phyloP scores from a whole-genome alignment of 345 rosid species.

The Lepidium sativum region DNA sequence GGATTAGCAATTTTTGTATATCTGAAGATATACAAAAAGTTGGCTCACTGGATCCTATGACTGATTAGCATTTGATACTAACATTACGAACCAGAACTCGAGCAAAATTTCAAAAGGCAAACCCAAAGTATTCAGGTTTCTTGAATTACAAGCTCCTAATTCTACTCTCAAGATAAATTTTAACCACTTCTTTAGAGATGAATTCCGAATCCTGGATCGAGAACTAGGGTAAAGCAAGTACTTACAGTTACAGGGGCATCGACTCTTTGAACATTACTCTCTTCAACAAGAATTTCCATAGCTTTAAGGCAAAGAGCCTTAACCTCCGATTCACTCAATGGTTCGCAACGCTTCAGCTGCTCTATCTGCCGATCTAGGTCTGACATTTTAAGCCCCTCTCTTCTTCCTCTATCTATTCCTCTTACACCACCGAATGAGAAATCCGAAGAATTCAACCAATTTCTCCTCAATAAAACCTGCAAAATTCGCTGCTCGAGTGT shows the following conservation, averaged over 20 bases:
- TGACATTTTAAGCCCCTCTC: constrained; percentile 44
- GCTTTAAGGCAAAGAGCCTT: constrained; percentile 94
- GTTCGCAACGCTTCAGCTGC: constrained; percentile 94
- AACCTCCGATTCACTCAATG: constrained; percentile 90
- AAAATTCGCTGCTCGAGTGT: not conserved
- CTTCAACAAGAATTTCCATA: constrained; percentile 93
- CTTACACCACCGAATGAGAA: not conserved
- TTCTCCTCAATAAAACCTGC: not conserved
- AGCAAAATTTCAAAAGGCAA: not conserved
- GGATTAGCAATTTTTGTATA: constrained; percentile 4
- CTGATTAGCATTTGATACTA: not conserved
- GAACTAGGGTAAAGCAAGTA: constrained; percentile 8
- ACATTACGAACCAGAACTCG: not conserved
- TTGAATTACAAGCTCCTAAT: not conserved
- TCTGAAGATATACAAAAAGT: not conserved
- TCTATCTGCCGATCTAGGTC: constrained; percentile 94
- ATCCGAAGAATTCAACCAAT: not conserved
- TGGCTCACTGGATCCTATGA: not conserved
- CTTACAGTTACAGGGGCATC: constrained; percentile 95
- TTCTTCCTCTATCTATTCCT: not conserved
- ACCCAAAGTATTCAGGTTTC: not conserved
- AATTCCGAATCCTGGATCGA: constrained; percentile 9
- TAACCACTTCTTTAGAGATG: not conserved
- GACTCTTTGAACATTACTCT: constrained; percentile 94
- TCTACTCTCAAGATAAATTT: not conserved